Percentiles rank a stretch among this genome's conserved stretches.
Conservation (phyloP, 768 basidiomycete species). For the Mycena epipterygia region DNA sequence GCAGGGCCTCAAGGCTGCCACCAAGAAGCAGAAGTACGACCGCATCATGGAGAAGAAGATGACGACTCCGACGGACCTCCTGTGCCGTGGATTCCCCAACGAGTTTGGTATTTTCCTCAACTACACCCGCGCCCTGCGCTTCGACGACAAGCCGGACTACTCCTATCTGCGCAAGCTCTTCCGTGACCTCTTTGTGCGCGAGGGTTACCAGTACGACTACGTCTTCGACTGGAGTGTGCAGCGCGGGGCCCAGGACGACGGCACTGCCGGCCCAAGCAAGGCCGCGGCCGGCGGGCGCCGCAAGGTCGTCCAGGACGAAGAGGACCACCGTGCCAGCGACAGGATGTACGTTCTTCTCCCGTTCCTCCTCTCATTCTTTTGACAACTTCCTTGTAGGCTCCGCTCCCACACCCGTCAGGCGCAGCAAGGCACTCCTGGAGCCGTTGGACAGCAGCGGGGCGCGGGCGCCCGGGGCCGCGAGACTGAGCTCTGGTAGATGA, state of each 20-base stretch:
- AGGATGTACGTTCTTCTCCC: slow-evolving; percentile 73
- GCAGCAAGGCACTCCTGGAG: slow-evolving; percentile 70
- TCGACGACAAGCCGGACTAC: slow-evolving; percentile 99
- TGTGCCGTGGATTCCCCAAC: slow-evolving; percentile 98
- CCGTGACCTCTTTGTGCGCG: slow-evolving; percentile 96
- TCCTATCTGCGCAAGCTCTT: slow-evolving; percentile 99
- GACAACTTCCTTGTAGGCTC: slow-evolving; percentile 63
- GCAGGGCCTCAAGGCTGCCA: slow-evolving; percentile 99
- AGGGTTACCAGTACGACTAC: slow-evolving; percentile 99
- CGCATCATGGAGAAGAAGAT: slow-evolving; percentile 99
- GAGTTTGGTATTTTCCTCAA: slow-evolving; percentile 99
- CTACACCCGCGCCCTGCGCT: slow-evolving; percentile 98
- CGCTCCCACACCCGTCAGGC: slow-evolving; percentile 90
- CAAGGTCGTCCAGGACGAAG: slow-evolving; percentile 89
- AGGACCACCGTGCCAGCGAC: slow-evolving; percentile 86
- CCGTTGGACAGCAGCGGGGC: slow-evolving; percentile 60
- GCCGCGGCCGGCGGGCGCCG: slow-evolving; percentile 75
- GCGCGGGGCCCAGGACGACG: slow-evolving; percentile 78
- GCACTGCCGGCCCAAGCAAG: slow-evolving; percentile 68
- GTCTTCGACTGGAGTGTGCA: slow-evolving; percentile 99
- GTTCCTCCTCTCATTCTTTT: slow-evolving; percentile 37
- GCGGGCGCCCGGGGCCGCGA: slow-evolving; percentile 59
- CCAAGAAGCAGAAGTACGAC: slow-evolving; percentile 99
- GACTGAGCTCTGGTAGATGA: slow-evolving; percentile 69
- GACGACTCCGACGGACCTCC: slow-evolving; percentile 96